Conservation (phyloP, 768 basidiomycete genomes). For the Hypsizygus marmoreus region DNA sequence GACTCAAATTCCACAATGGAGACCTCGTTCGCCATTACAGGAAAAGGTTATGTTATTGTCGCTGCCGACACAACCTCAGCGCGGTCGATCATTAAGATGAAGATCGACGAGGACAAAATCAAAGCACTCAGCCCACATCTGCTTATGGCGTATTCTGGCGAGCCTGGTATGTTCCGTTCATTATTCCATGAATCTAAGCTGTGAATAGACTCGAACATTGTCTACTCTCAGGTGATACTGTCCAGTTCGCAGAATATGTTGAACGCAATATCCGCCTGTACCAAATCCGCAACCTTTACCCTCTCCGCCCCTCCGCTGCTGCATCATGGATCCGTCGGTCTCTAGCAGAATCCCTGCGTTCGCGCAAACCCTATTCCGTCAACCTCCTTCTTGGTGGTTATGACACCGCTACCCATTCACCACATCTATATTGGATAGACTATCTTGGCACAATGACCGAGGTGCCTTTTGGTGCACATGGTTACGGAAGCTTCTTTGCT, state of each 20-base stretch:
- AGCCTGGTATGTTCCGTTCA: slow-evolving; percentile 64
- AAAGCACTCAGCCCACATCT: slow-evolving; percentile 88
- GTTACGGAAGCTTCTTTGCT: slow-evolving; percentile 92
- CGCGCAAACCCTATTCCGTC: slow-evolving; percentile 85
- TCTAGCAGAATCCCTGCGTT: slow-evolving; percentile 87
- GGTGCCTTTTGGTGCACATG: slow-evolving; percentile 94
- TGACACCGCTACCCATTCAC: slow-evolving; percentile 71
- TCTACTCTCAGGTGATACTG: slow-evolving; percentile 74
- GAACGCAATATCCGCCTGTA: slow-evolving; percentile 95
- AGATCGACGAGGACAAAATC: slow-evolving; percentile 95
- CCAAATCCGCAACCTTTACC: slow-evolving; percentile 90
- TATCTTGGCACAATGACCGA: slow-evolving; percentile 88
- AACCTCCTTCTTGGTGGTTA: slow-evolving; percentile 93
- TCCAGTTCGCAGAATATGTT: slow-evolving; percentile 95
- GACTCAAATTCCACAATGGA: slow-evolving; percentile 58
- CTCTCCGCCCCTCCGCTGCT: slow-evolving; percentile 87
- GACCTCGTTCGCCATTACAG: slow-evolving; percentile 86
- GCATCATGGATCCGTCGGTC: slow-evolving; percentile 94
- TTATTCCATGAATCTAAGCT: slow-evolving; percentile 1
- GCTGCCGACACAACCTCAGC: slow-evolving; percentile 90
- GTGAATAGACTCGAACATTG: neutral
- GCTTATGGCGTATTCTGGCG: slow-evolving; percentile 93
- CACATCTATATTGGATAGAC: slow-evolving; percentile 94
- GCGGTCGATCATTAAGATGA: slow-evolving; percentile 97
- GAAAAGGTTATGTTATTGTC: slow-evolving; percentile 91